Base-by-base conservation (phyloP, 179 eudicot genomes). In the Beta lomatogona region DNA sequence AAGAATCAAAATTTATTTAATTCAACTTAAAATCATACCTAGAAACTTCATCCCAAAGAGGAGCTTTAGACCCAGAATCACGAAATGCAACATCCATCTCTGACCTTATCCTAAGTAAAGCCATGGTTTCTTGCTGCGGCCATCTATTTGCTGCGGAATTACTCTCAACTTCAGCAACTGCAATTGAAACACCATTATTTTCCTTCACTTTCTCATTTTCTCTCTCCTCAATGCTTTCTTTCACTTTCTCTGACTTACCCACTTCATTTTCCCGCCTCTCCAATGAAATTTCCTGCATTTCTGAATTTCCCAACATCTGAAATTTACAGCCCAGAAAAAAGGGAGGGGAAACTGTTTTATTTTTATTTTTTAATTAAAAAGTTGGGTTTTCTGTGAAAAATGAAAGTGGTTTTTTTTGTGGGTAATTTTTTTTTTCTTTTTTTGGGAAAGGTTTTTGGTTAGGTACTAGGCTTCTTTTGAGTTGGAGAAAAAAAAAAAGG, bases 81-180 rank as follows among this genome's bases (percentile, higher is more conserved):
- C 95, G 84, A 83, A 93, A 95, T 54, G 81, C 86, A 31, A 55
- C 85, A 80, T 92, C 99, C 99, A 95, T 89, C 2, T 94, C 94
- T 2, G 93, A 89, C 71, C 99, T 84, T 79, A 95, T 92, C 83
- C 83, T 86, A 28, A 95, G 83, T 66, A 95, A 79, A n/a, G 94
- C 97, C 79, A 95, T n/a, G 22, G 99, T 95, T 77, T 95, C 99
- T 76, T 95, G 89, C 21, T 88, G 77, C 7, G 99, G 98, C 99
- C 99, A 95, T 84, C 99, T 83, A 81, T 95, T 95, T 25, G 66
- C 83, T 4, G 78, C 21, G 36, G 67, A 85, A 78, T 78, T 78
- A 28, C 80, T 81, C 53, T 61, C 79, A 81, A 50, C 77, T 46
- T 88, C 89, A 68, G 69, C 15, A 61, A 22, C 89, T 3, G 73